Evolutionary conservation across 148 eudicot species (phyloP), one percentile per base, ranked within the genome.

Genomic region (Nepenthes gracilis): DNA sequence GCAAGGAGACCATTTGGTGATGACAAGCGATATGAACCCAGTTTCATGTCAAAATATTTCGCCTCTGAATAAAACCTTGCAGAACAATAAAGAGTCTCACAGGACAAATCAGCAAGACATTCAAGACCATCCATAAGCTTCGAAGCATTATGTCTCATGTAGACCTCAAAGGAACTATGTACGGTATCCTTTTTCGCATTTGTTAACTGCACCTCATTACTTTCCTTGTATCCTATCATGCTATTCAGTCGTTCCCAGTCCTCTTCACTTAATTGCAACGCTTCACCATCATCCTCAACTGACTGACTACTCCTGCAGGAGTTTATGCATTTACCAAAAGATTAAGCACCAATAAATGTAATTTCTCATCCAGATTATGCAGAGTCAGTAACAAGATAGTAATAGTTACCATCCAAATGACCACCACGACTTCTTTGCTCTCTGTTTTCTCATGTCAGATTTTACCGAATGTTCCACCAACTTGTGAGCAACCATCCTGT

Each of bases 401-500:
- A 43, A 59, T 12, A 57, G 13, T 58, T 59, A 89, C 99, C 99
- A 81, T 66, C 99, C 99, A 74, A 93, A 80, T 65, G 97, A 64
- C 96, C 96, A 93, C 99, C 99, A 93, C 47, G 99, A 86, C 69
- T 81, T 86, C 65, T 83, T 89, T 55, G 83, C 64, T 63, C 79
- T 79, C 73, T 93, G 85, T 64, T 76, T 83, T 54, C 59, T 81
- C 64, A 64, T 50, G 66, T 82, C 89, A 48, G 95, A 81, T 54
- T 77, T 85, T 55, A 71, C 61, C 36, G 97, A 77, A 75, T 85
- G 81, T 74, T 82, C 85, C 68, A 93, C 90, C 69, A 89, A 82
- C 75, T 80, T 89, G 75, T 93, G 99, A 52, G 99, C 97, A 77
- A 93, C 77, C 97, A 93, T 88, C 80, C 99, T 93, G 84, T 11